Percentiles rank a stretch among this genome's conserved stretches.
Evolutionary conservation across 257 asterid species (phyloP).

Genomic region (Orobanche coerulescens): DNA sequence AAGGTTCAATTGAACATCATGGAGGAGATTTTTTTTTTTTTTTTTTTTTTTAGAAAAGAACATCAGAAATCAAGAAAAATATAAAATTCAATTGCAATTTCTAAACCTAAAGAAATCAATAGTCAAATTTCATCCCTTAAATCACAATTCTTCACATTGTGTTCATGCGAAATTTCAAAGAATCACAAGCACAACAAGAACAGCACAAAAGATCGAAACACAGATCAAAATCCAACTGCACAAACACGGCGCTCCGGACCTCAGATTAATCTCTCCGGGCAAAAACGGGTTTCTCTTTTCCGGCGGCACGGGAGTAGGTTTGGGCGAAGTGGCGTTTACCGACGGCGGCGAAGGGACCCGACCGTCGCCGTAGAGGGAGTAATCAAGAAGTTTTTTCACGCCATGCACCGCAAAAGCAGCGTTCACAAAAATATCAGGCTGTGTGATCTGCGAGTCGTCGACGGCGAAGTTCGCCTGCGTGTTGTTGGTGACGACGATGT

Average conservation of each 20-base stretch:
- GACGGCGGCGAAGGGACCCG: slow-evolving; percentile 17
- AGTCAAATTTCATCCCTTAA: too few species aligned
- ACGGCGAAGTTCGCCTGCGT: slow-evolving; percentile 38
- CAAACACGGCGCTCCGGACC: slow-evolving; percentile 12
- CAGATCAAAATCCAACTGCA: neutral
- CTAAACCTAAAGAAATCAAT: too few species aligned
- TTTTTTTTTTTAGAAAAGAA: too few species aligned
- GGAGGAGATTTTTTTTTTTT: too few species aligned
- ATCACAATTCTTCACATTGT: too few species aligned
- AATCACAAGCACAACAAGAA: slow-evolving; percentile 15
- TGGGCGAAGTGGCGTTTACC: neutral
- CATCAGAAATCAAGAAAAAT: too few species aligned
- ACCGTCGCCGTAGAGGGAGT: slow-evolving; percentile 29
- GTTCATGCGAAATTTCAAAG: neutral
- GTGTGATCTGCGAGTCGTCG: slow-evolving; percentile 42
- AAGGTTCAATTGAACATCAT: too few species aligned
- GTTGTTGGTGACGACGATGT: slow-evolving; percentile 46
- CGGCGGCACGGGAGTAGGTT: neutral
- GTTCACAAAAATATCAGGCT: slow-evolving; percentile 35
- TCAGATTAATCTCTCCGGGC: slow-evolving; percentile 12
- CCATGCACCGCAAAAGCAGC: slow-evolving; percentile 55
- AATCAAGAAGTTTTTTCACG: slow-evolving; percentile 40
- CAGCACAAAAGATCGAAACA: slow-evolving; percentile 2
- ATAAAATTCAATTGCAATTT: too few species aligned
- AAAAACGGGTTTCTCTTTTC: neutral